Evolutionary conservation across 192 early-diverging fungal species (phyloP).

Genomic region (Coemansia sp.): DNA sequence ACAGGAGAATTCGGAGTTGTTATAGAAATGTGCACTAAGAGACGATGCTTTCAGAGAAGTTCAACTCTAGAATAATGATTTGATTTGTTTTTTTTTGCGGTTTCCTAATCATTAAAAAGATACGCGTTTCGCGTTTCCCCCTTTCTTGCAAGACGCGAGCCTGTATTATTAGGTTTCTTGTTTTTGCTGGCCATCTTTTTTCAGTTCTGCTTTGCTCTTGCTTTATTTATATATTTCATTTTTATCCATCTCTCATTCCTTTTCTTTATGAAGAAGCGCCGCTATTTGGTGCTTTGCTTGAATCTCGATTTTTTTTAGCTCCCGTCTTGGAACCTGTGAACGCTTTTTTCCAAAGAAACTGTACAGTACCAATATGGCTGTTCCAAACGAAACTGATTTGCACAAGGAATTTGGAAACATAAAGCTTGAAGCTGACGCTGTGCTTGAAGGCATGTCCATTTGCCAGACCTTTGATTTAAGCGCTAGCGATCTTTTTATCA

Average conservation of each 20-base stretch:
- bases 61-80: too few relatives aligned
- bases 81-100: too few relatives aligned
- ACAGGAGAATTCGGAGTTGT: too few relatives aligned
- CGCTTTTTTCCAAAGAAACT: background rate
- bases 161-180: background rate
- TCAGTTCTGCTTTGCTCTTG: background rate
- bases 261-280: too few relatives aligned
- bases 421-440: conserved; percentile 42
- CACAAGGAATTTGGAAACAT: conserved; percentile 34
- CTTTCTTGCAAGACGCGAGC: background rate
- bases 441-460: conserved; percentile 44
- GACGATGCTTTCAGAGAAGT: too few relatives aligned
- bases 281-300: background rate
- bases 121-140: conserved; percentile 5
- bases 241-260: background rate
- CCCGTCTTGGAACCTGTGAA: background rate
- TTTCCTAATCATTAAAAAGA: background rate
- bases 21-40: too few relatives aligned
- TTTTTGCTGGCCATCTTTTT: background rate
- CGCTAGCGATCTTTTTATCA: conserved; percentile 46
- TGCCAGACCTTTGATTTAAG: conserved; percentile 42
- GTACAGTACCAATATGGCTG: conserved; percentile 12
- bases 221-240: background rate
- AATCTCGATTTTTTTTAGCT: background rate
- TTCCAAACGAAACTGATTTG: conserved; percentile 29